Percentiles rank a stretch among this genome's conserved stretches.
Evolutionary conservation across 2,329 filamentous ascomycete species (phyloP).

Genomic region (Alternaria gansuensis): DNA sequence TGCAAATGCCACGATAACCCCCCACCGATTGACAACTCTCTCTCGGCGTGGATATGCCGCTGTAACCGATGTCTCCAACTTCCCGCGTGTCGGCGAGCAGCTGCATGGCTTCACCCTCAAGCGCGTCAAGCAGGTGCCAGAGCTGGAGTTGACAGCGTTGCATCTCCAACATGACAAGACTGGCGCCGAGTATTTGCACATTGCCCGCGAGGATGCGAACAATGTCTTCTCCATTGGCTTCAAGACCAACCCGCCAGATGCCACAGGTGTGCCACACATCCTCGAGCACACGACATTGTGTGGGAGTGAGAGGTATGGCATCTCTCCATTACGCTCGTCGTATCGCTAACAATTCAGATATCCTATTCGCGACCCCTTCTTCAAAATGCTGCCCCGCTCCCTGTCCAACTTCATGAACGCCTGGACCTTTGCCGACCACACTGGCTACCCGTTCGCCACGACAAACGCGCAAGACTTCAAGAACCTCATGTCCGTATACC

Average conservation of each 20-base stretch:
- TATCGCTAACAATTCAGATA: constrained; percentile 64
- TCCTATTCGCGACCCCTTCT: constrained; percentile 98
- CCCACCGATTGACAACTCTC: constrained; percentile 21
- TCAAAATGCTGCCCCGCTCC: constrained; percentile 98
- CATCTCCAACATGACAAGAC: constrained; percentile 95
- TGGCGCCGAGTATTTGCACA: constrained; percentile 93
- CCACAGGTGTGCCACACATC: constrained; percentile 95
- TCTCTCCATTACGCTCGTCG: not conserved
- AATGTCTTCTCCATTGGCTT: constrained; percentile 99
- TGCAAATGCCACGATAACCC: constrained; percentile 12
- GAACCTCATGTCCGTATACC: constrained; percentile 95
- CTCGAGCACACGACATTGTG: constrained; percentile 97
- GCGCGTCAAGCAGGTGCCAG: constrained; percentile 88
- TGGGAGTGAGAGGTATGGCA: constrained; percentile 83
- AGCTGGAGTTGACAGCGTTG: constrained; percentile 89
- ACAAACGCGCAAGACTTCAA: constrained; percentile 95
- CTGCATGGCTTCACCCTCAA: constrained; percentile 93
- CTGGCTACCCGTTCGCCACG: constrained; percentile 96
- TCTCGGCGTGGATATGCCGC: constrained; percentile 62
- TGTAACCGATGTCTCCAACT: constrained; percentile 77
- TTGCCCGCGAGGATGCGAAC: constrained; percentile 94
- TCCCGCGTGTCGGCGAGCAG: constrained; percentile 81
- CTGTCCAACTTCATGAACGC: constrained; percentile 99
- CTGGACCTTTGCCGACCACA: constrained; percentile 95
- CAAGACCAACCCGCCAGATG: constrained; percentile 97